Base-by-base conservation (phyloP, 1,284 basidiomycete genomes). In the Moesziomyces parantarcticus region DNA sequence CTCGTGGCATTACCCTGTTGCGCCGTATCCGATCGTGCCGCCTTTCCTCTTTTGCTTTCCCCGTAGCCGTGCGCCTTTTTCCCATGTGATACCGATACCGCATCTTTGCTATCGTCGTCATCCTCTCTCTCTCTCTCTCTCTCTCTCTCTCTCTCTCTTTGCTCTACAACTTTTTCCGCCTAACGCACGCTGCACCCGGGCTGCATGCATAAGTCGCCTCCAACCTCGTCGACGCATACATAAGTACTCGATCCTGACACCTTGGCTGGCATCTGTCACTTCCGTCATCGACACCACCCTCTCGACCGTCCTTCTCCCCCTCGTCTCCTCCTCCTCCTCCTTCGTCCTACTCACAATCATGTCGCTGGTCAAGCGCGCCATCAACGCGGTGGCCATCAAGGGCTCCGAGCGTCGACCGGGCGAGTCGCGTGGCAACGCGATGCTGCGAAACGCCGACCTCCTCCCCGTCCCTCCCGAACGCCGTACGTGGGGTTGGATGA, bases 381-480 rank as follows among this genome's bases (percentile, higher is more conserved):
- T 68, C 53, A 53, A 53, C 44, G 64, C 64, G 8, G 64, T 57
- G n/a, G 25, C 56, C 46, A 73, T 74, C 48, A 54, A 57, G 22
- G 66, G 65, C 41, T 63, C 61, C 40, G 71, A 74, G 43, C 62
- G 66, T 1, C 62, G 66, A 0, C 62, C 61, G 10, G 66, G 71
- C 34, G 66, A 70, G 52, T 62, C 61, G 50, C 53, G 59, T n/a
- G 58, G 58, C 25, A 53, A 53, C 34, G 48, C 55, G 18, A 60
- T 75, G 70, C 60, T 76, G 43, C 64, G 65, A 44, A 81, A 80
- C 45, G 52, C 56, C 25, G 79, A 81, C 53, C 55, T 81, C 20
- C 57, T 64, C 9, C 79, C 79, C 34, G 76, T 81, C 0, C 54
- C 72, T 1, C 78, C 77, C 25, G 63, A 69, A 20, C 45, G 63